These are phyloP conservation scores for Trametes villosa DNA, from an alignment of 768 basidiomycete genomes.

Conservation along the genomic window DNA sequence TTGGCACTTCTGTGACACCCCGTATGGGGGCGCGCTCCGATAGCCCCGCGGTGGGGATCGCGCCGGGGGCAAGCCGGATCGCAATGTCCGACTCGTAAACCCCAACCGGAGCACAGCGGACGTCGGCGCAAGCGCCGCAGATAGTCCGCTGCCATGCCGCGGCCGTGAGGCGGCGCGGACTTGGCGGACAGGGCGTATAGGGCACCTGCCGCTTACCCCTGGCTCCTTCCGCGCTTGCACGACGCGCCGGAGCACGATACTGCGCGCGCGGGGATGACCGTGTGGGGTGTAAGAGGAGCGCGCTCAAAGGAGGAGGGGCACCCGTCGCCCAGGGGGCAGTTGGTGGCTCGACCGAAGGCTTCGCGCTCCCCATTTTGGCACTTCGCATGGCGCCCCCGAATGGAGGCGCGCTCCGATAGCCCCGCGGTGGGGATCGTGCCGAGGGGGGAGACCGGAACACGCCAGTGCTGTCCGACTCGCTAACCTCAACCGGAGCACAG, in stretches of 20 bases:
- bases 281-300: no score
- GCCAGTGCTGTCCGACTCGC: constrained; percentile 3
- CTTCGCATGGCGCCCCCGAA: neutral
- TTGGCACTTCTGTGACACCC: no score
- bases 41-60: constrained; percentile 6
- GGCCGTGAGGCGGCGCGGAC: neutral
- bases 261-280: neutral
- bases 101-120: neutral
- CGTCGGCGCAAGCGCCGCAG: no score
- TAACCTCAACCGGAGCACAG: constrained; percentile 1
- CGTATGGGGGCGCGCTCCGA: neutral
- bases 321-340: no score
- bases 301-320: neutral
- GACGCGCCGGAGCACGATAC: neutral
- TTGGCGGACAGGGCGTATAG: neutral
- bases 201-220: neutral
- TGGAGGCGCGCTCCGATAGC: constrained; percentile 1
- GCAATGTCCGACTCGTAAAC: neutral
- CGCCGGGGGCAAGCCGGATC: neutral
- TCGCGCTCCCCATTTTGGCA: no score
- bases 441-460: neutral
- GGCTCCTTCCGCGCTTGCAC: neutral
- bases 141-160: neutral
- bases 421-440: constrained; percentile 3
- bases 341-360: no score